These are phyloP conservation scores for Lachancea fermentati DNA, from an alignment of 805 yeast species.

Conservation along the genomic window DNA sequence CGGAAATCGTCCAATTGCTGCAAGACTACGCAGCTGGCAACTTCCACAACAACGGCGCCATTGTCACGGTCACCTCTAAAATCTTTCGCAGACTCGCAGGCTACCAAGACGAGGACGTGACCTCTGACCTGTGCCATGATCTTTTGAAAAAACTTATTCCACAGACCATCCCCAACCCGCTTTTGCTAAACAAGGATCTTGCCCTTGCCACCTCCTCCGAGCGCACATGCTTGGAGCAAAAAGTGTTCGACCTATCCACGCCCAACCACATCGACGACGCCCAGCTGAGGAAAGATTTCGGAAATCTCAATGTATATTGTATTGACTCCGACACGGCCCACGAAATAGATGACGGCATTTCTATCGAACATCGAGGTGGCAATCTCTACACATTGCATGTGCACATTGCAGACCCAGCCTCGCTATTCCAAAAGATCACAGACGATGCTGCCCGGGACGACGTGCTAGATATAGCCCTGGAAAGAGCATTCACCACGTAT, in stretches of 20 bases:
- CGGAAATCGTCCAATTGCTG: conserved; percentile 41
- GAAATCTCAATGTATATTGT: conserved; percentile 59
- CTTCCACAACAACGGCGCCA: conserved; percentile 37
- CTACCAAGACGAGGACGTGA: conserved; percentile 39
- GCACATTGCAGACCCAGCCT: conserved; percentile 85
- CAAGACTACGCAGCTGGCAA: conserved; percentile 55
- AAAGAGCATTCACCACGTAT: conserved; percentile 62
- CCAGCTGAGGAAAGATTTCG: conserved; percentile 36
- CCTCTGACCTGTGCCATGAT: conserved; percentile 50
- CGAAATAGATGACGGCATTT: conserved; percentile 91
- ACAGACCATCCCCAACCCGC: conserved; percentile 41
- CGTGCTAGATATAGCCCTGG: conserved; percentile 49
- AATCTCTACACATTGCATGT: conserved; percentile 46
- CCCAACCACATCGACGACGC: conserved; percentile 11
- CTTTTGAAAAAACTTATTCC: conserved; percentile 35
- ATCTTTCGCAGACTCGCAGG: conserved; percentile 25
- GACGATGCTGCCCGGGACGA: conserved; percentile 16
- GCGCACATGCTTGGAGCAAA: conserved; percentile 40
- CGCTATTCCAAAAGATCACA: conserved; percentile 42
- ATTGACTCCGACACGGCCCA: conserved; percentile 76
- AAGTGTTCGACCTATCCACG: conserved; percentile 23
- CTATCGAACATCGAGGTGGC: conserved; percentile 39
- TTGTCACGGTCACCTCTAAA: conserved; percentile 45
- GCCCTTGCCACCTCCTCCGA: conserved; percentile 42
- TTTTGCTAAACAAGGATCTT: conserved; percentile 43